phyloP scores from a whole-genome alignment of 257 asterid genomes.

The Euphrasia confusa region DNA sequence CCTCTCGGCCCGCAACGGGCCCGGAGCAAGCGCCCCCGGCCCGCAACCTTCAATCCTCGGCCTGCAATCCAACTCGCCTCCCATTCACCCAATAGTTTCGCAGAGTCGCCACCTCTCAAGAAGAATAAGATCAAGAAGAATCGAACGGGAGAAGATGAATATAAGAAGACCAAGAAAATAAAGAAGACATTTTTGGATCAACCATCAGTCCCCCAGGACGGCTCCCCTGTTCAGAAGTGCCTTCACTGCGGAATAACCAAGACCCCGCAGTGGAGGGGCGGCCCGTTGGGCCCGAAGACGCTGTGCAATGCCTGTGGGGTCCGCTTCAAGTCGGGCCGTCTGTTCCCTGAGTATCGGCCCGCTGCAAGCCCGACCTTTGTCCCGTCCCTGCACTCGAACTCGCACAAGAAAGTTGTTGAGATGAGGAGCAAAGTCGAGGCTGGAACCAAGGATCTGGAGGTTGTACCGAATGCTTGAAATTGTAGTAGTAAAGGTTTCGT shows the following conservation, averaged over 20 bases:
- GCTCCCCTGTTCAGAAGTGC: constrained; percentile 43
- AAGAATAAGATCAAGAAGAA: constrained; percentile 20
- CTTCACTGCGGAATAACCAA: constrained; percentile 49
- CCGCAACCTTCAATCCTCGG: constrained; percentile 55
- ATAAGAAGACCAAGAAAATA: constrained; percentile 56
- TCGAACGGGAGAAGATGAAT: constrained; percentile 27
- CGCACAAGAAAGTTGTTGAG: constrained; percentile 57
- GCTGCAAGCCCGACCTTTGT: constrained; percentile 60
- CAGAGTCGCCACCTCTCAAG: constrained; percentile 37
- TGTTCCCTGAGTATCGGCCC: constrained; percentile 58
- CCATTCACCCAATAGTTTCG: constrained; percentile 34
- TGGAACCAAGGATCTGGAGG: constrained; percentile 7
- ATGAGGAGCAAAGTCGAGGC: constrained; percentile 41
- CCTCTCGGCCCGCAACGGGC: constrained; percentile 76
- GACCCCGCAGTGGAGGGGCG: constrained; percentile 68
- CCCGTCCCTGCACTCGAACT: constrained; percentile 54
- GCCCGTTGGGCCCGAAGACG: constrained; percentile 63
- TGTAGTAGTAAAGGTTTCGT: neutral
- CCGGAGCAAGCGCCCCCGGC: constrained; percentile 86
- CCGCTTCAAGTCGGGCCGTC: constrained; percentile 52
- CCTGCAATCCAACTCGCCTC: constrained; percentile 46
- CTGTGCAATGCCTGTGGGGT: constrained; percentile 68
- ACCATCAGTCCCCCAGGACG: constrained; percentile 3
- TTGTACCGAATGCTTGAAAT: neutral
- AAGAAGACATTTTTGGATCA: constrained; percentile 28